These are phyloP conservation scores for Geoglossum glabrum DNA, from an alignment of 495 filamentous ascomycete species.

Conservation along the genomic window DNA sequence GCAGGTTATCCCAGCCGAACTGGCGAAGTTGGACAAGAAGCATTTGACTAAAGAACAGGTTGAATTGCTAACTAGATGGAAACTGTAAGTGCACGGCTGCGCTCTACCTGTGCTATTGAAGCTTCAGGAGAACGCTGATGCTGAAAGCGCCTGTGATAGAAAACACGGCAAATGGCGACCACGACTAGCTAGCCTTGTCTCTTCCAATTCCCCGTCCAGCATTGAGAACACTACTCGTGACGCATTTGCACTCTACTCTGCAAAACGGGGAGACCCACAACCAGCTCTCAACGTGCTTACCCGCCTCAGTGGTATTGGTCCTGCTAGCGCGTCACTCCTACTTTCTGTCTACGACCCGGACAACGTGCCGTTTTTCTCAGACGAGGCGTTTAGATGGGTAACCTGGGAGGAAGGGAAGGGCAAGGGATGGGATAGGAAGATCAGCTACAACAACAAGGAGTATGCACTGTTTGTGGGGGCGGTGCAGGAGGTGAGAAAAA, in stretches of 20 bases:
- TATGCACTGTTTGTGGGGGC: constrained; percentile 19
- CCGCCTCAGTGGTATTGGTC: constrained; percentile 27
- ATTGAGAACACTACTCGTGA: constrained; percentile 14
- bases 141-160: constrained; percentile 10
- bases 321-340: constrained; percentile 30
- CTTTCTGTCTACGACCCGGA: constrained; percentile 20
- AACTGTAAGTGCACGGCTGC: neutral
- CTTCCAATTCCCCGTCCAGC: constrained; percentile 16
- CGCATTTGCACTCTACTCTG: constrained; percentile 12
- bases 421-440: constrained; percentile 24
- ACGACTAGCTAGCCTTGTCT: constrained; percentile 21
- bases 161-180: constrained; percentile 31
- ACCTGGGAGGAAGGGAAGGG: constrained; percentile 15
- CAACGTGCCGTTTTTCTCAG: constrained; percentile 29
- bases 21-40: neutral
- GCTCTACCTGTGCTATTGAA: neutral
- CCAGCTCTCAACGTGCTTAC: constrained; percentile 15
- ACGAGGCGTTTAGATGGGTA: constrained; percentile 29
- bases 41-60: neutral
- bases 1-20: neutral
- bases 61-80: neutral
- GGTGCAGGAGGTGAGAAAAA: constrained; percentile 14
- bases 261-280: constrained; percentile 1
- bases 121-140: neutral
- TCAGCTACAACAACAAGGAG: constrained; percentile 28